Evolutionary conservation across 176 grass and related monocot genomes (phyloP), one percentile per base, ranked within the genome.

Genomic region (Musa itinerans): DNA sequence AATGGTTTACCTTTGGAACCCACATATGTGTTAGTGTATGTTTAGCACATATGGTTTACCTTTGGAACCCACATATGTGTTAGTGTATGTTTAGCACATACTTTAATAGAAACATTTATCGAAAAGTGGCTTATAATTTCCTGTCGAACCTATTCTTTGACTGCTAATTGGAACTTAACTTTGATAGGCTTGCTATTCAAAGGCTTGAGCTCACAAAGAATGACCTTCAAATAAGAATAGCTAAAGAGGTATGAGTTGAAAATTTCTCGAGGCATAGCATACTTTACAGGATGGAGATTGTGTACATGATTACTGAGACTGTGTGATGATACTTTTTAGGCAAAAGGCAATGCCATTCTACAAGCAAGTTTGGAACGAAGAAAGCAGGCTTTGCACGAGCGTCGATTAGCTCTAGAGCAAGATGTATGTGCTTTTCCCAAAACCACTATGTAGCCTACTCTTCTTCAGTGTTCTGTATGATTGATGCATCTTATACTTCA

Each of bases 351-450:
- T 95, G 91, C 96, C 62, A 95, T 99, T 84, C 87, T 99, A 84
- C 91, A 99, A 49, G 89, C 83, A 73, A 99, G 96, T 83, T 82
- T 99, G 81, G 96, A 99, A 92, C 95, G 96, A 86, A 94, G 96
- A 95, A 99, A 99, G 73, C 96, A 99, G 88, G 96, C 91, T 6
- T 80, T 99, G 72, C 91, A 99, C 23, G 96, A 99, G 76, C 96
- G 89, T 11, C 91, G 96, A 52, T 80, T 99, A 77, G 89, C 83
- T 78, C 89, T 99, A 76, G 96, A 99, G 83, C 91, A 92, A 78
- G 96, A 99, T 92, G 95, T 99, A 99, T 83, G 88, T 14, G 54
- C 34, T 86, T 65, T 81, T 81, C 67, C 78, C 15, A 43, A 43
- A 43, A 69, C 54, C 17, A 4, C 9, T 20, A 21, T 11, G 17